Percentiles rank a stretch among this genome's conserved stretches.
Conservation (phyloP, 371 early-diverging fungal genomes). For the Syncephalastrum racemosum region DNA sequence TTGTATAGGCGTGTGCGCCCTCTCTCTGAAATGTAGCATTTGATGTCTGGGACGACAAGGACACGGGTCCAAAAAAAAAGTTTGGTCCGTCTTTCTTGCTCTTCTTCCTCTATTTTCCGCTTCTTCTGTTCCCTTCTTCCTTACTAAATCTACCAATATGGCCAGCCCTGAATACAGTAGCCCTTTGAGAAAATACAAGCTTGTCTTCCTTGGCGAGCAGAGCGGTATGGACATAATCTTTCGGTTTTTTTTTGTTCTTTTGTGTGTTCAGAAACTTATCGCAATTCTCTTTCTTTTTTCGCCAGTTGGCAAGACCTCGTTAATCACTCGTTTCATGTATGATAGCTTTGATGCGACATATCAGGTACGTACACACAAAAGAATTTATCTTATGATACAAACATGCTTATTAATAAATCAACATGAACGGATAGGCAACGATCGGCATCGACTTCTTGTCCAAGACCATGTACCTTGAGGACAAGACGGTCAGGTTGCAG, state of each 20-base stretch:
- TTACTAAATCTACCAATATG: conserved; percentile 10
- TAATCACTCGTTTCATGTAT: conserved; percentile 99
- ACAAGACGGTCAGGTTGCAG: conserved; percentile 96
- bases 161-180: conserved; percentile 43
- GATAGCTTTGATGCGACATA: conserved; percentile 98
- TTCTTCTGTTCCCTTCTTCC: conserved; percentile 1
- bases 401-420: neutral
- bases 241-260: neutral
- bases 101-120: conserved; percentile 7
- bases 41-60: too few relatives aligned
- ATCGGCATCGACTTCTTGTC: conserved; percentile 99
- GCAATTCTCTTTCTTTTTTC: too few relatives aligned
- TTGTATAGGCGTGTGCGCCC: too few relatives aligned
- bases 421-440: conserved; percentile 75
- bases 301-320: conserved; percentile 98
- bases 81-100: too few relatives aligned
- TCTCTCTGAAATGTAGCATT: too few relatives aligned
- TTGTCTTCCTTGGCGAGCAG: conserved; percentile 95
- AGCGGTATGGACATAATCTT: conserved; percentile 66
- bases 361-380: conserved; percentile 56
- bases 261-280: neutral
- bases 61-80: too few relatives aligned
- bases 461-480: conserved; percentile 98
- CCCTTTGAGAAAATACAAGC: conserved; percentile 86
- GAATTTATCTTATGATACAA: neutral